These are phyloP conservation scores for Arthroderma uncinatum DNA, from an alignment of 2,329 filamentous ascomycete genomes.

Conservation along the genomic window DNA sequence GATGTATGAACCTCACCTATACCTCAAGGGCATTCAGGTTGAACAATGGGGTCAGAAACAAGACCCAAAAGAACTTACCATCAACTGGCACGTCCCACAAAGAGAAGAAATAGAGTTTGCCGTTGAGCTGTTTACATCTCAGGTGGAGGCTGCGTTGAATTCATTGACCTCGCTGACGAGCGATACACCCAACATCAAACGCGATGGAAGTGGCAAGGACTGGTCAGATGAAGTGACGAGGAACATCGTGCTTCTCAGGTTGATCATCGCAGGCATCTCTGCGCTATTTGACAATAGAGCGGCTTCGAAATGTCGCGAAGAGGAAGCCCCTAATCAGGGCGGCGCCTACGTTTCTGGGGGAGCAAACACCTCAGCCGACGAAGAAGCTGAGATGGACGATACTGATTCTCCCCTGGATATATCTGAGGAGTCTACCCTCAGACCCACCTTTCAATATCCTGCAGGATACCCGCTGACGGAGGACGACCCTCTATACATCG, in stretches of 20 bases:
- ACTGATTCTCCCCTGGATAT: conserved; percentile 45
- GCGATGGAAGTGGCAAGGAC: conserved; percentile 92
- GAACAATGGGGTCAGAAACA: conserved; percentile 77
- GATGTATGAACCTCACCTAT: conserved; percentile 68
- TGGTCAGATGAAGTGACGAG: conserved; percentile 96
- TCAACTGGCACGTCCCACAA: conserved; percentile 83
- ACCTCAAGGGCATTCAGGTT: conserved; percentile 60
- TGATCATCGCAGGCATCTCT: conserved; percentile 85
- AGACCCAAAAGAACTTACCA: conserved; percentile 61
- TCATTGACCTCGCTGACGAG: conserved; percentile 70
- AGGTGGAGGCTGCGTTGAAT: conserved; percentile 63
- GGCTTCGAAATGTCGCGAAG: conserved; percentile 46
- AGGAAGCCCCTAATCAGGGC: conserved; percentile 28
- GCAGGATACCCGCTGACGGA: conserved; percentile 70
- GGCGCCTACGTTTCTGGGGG: conserved; percentile 39
- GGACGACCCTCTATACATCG: conserved; percentile 54
- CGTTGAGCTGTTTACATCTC: conserved; percentile 74
- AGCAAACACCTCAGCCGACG: conserved; percentile 24
- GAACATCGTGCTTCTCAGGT: conserved; percentile 72
- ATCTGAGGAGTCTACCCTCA: conserved; percentile 51
- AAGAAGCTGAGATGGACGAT: conserved; percentile 25
- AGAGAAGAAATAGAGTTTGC: conserved; percentile 77
- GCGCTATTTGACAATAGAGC: conserved; percentile 74
- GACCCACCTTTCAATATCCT: conserved; percentile 77
- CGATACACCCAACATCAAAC: conserved; percentile 67